Evolutionary conservation across 768 basidiomycete species (phyloP), one percentile per base, ranked within the genome.

Genomic region (Hydnum rufescens): DNA sequence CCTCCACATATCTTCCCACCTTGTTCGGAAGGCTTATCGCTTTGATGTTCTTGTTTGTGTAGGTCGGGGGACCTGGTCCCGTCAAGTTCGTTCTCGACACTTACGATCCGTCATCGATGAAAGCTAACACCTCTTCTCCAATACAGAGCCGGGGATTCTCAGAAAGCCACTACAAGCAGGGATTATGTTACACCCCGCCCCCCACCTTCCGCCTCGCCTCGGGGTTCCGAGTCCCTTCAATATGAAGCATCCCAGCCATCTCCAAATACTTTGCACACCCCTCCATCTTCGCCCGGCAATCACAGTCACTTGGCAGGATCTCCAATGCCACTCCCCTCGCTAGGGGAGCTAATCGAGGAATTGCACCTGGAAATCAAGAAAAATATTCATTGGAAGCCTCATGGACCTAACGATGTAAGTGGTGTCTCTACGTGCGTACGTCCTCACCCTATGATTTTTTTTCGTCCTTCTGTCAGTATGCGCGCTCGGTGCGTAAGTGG

Each of bases 401-500:
- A 52, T 42, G 51, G 51, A 3, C 34, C 34, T 5, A 6, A 43
- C n/a, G 51, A 52, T 32, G 34, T 43, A 6, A 25, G 51, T 42
- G n/a, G 42, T 25, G n/a, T 36, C 39, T 42, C 34, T 42, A 19
- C 28, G 5, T n/a, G 23, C 32, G 18, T 46, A 4, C 19, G 18
- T 30, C 32, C n/a, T n/a, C n/a, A n/a, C n/a, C n/a, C n/a, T n/a
- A n/a, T n/a, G 28, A 22, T 23, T 29, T 36, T 5, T 22, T 34
- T 16, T 5, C 51, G 4, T 52, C 18, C n/a, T 5, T 42, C 19
- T 30, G 23, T 32, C 8, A 34, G 51, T 42, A 52, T 48, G 51
- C 51, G 5, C 51, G 51, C 39, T 52, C 51, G 23, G 51, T 23
- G 6, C 32, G 39, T 13, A 52, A 52, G 28, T 52, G 51, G 51